Percentiles rank a stretch among this genome's conserved stretches.
Evolutionary conservation across 306 rosid species (phyloP).

Genomic region (Hylodesmum podocarpum): DNA sequence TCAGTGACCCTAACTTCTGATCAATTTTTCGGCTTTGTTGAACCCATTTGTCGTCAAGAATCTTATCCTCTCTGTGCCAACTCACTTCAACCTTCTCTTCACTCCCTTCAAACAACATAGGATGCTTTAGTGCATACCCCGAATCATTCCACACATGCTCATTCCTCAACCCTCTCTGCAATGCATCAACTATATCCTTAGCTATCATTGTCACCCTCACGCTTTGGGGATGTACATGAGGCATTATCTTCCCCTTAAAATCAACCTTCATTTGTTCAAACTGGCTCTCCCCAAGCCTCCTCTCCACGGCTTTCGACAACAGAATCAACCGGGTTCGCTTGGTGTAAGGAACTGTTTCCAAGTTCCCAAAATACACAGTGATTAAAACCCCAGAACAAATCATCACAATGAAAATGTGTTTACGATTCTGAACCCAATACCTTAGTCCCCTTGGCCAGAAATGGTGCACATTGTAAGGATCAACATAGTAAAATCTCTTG

Average conservation of each 20-base stretch:
- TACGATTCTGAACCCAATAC: conserved; percentile 69
- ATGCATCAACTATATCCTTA: conserved; percentile 60
- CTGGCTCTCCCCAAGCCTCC: conserved; percentile 58
- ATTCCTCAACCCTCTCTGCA: conserved; percentile 65
- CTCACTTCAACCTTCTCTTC: conserved; percentile 42
- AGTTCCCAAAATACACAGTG: conserved; percentile 62
- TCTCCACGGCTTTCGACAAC: conserved; percentile 57
- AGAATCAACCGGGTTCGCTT: conserved; percentile 71
- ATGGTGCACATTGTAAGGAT: conserved; percentile 61
- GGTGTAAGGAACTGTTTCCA: conserved; percentile 76
- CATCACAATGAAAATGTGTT: conserved; percentile 39
- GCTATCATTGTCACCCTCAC: conserved; percentile 68
- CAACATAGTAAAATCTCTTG: conserved; percentile 71
- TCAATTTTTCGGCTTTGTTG: conserved; percentile 59
- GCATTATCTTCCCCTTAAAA: conserved; percentile 69
- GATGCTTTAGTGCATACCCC: conserved; percentile 60
- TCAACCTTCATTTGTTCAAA: conserved; percentile 55
- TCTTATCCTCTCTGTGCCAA: conserved; percentile 67
- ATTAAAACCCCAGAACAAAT: conserved; percentile 63
- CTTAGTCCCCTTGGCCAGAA: conserved; percentile 65
- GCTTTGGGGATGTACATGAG: conserved; percentile 82
- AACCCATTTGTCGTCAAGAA: conserved; percentile 82
- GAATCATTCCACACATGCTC: conserved; percentile 68
- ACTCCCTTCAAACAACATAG: conserved; percentile 28
- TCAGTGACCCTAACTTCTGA: conserved; percentile 36